Conservation (phyloP, 2,329 filamentous ascomycete genomes). For the Aspergillus felis region DNA sequence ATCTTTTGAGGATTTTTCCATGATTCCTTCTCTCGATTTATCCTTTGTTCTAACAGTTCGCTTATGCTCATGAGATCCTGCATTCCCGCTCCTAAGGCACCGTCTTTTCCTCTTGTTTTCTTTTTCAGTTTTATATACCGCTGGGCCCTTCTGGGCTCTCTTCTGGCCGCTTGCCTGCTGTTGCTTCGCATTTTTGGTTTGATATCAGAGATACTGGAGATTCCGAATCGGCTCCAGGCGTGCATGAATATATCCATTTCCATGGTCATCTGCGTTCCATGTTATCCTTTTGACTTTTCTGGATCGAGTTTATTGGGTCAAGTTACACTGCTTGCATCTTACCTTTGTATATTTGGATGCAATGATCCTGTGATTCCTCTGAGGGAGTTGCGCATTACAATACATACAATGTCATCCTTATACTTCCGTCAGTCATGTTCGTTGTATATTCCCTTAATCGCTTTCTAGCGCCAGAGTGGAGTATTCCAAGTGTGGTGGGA, state of each 20-base stretch:
- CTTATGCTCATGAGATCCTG: background rate
- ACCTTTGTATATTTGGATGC: conserved; percentile 5
- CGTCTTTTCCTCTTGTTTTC: background rate
- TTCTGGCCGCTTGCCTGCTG: background rate
- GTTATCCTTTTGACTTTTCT: background rate
- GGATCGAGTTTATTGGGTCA: conserved; percentile 5
- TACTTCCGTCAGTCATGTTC: background rate
- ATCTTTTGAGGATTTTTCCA: background rate
- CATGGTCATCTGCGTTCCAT: background rate
- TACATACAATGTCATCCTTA: background rate
- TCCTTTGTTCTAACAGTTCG: background rate
- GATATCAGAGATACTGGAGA: background rate
- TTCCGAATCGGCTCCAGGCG: background rate
- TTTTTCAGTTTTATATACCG: background rate
- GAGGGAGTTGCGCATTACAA: conserved; percentile 2
- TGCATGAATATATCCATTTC: background rate
- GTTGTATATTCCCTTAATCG: background rate
- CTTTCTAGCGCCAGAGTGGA: background rate
- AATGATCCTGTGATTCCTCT: background rate
- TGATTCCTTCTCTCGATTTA: background rate
- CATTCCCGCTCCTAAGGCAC: background rate
- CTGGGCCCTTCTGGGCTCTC: background rate
- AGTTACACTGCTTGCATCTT: conserved; percentile 2
- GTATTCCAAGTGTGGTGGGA: background rate
- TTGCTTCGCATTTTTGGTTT: background rate